Evolutionary conservation across 2,329 filamentous ascomycete genomes (phyloP).

Genomic region (Colletotrichum abscissum): DNA sequence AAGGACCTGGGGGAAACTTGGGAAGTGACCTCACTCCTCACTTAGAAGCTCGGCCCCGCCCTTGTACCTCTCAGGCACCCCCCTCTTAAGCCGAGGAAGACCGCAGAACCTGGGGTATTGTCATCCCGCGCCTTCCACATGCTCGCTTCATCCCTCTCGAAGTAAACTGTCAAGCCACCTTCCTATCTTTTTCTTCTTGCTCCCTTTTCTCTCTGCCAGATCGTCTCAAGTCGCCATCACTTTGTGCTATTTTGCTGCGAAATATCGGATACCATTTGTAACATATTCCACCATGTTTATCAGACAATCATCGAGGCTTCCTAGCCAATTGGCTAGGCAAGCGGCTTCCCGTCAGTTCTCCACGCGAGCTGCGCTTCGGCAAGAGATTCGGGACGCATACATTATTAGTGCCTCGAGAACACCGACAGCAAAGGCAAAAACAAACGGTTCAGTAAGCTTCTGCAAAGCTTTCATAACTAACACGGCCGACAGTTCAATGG

Average conservation of each 20-base stretch:
- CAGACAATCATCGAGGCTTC: slow-evolving; percentile 47
- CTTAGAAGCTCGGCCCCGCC: slow-evolving; percentile 33
- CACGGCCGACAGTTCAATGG: slow-evolving; percentile 84
- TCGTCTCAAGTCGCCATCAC: slow-evolving; percentile 10
- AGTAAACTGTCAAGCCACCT: slow-evolving; percentile 15
- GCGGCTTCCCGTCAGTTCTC: slow-evolving; percentile 60
- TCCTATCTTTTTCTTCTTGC: slow-evolving; percentile 7
- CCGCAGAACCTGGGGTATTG: slow-evolving; percentile 30
- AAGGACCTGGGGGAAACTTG: slow-evolving; percentile 4
- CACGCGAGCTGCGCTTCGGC: slow-evolving; percentile 53
- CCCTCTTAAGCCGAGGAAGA: slow-evolving; percentile 36
- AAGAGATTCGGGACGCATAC: slow-evolving; percentile 90
- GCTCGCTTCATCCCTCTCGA: slow-evolving; percentile 23
- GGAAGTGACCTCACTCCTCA: slow-evolving; percentile 22
- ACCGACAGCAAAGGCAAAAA: slow-evolving; percentile 84
- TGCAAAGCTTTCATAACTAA: slow-evolving; percentile 14
- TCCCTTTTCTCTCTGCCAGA: slow-evolving; percentile 10
- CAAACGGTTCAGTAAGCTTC: not conserved
- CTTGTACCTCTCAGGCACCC: slow-evolving; percentile 1
- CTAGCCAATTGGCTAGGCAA: slow-evolving; percentile 51
- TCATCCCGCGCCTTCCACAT: slow-evolving; percentile 30
- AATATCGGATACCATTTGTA: not conserved
- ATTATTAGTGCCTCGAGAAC: slow-evolving; percentile 92
- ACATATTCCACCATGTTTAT: slow-evolving; percentile 41
- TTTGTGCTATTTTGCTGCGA: slow-evolving; percentile 8